These are phyloP conservation scores for Fusarium tuaranense DNA, from an alignment of 2,329 filamentous ascomycete species.

Conservation along the genomic window DNA sequence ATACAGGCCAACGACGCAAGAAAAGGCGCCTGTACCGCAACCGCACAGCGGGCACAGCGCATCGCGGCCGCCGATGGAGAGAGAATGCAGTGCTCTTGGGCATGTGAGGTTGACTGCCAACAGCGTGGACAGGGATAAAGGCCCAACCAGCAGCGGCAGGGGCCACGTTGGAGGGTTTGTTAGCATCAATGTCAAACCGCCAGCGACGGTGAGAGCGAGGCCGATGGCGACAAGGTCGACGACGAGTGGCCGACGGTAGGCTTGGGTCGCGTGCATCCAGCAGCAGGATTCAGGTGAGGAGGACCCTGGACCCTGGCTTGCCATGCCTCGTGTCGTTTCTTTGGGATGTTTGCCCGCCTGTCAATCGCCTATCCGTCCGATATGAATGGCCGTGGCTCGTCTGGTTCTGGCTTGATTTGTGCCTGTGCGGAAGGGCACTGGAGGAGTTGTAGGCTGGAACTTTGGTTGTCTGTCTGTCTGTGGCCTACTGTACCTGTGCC, in stretches of 20 bases:
- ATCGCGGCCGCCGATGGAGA: slow-evolving; percentile 18
- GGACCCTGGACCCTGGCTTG: slow-evolving; percentile 37
- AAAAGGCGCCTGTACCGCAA: slow-evolving; percentile 5
- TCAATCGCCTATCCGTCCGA: slow-evolving; percentile 20
- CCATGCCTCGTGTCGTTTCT: slow-evolving; percentile 38
- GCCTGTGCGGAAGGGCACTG: slow-evolving; percentile 2
- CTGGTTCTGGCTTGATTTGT: slow-evolving; percentile 4
- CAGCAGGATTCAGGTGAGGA: slow-evolving; percentile 46
- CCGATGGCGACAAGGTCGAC: slow-evolving; percentile 36
- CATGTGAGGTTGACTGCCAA: slow-evolving; percentile 19
- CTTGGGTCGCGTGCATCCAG: slow-evolving; percentile 44
- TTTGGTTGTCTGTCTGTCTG: slow-evolving; percentile 1
- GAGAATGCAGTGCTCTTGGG: slow-evolving; percentile 14
- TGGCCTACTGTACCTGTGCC: slow-evolving; percentile 10
- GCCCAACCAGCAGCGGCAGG: slow-evolving; percentile 39
- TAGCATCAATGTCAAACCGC: slow-evolving; percentile 45
- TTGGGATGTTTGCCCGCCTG: slow-evolving; percentile 28
- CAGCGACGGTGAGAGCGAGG: slow-evolving; percentile 42
- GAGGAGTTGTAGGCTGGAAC: slow-evolving; percentile 14
- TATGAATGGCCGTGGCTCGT: slow-evolving; percentile 2
- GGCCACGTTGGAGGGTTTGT: slow-evolving; percentile 39
- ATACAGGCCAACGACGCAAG: not conserved
- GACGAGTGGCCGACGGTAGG: slow-evolving; percentile 39
- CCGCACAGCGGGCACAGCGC: slow-evolving; percentile 13
- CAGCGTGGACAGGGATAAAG: slow-evolving; percentile 17